Conservation (phyloP, 345 rosid genomes). For the Boechera retrofracta region DNA sequence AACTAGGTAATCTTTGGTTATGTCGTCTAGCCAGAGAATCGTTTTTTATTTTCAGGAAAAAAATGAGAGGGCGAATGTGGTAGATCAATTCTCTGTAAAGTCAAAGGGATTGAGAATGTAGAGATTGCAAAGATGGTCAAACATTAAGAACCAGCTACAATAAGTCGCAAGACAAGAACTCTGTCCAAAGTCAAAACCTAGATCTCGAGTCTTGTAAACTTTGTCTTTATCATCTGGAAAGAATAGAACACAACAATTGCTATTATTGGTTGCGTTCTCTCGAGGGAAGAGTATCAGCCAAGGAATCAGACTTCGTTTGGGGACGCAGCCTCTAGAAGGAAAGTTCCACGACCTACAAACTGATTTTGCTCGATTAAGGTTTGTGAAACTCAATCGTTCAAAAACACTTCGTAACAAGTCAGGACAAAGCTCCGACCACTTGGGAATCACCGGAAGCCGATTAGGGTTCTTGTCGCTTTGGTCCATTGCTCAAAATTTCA, state of each 20-base stretch:
- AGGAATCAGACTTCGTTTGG: slow-evolving; percentile 13
- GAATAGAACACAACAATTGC: background rate
- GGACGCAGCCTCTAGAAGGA: slow-evolving; percentile 14
- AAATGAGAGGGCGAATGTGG: background rate
- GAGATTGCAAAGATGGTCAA: background rate
- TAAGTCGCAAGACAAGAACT: slow-evolving; percentile 18
- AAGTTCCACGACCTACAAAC: slow-evolving; percentile 24
- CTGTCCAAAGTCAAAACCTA: background rate
- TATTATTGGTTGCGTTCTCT: background rate
- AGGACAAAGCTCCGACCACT: slow-evolving; percentile 13
- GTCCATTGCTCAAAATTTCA: background rate
- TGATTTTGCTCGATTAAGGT: background rate
- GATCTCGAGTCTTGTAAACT: slow-evolving; percentile 29
- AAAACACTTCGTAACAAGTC: slow-evolving; percentile 19
- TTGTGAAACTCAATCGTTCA: background rate
- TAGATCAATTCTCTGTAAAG: slow-evolving; percentile 19
- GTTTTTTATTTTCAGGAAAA: too few species aligned
- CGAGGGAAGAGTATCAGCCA: slow-evolving; percentile 26
- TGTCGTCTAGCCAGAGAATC: background rate
- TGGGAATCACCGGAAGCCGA: background rate
- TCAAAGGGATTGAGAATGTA: slow-evolving; percentile 13
- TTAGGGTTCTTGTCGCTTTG: background rate
- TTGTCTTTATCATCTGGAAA: slow-evolving; percentile 20
- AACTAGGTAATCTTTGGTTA: slow-evolving; percentile 20
- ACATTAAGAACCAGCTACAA: slow-evolving; percentile 25